A percentile compares a stretch with the other conserved stretches of the same genome.
phyloP scores from a whole-genome alignment of 1,139 yeast species.

The Pichia sp. region DNA sequence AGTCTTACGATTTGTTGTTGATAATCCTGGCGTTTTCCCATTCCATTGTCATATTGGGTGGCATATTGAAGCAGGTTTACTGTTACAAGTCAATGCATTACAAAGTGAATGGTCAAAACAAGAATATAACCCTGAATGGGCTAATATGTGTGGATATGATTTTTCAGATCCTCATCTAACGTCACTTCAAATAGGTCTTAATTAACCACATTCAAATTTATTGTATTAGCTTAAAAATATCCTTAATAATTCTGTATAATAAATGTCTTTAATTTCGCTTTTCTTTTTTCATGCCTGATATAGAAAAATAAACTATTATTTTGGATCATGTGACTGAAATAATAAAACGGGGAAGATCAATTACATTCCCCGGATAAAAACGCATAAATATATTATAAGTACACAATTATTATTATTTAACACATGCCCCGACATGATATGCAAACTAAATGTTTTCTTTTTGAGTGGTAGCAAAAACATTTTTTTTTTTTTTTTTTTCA shows the following conservation, averaged over 20 bases:
- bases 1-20: conserved; percentile 62
- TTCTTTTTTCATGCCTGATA: no score
- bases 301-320: no score
- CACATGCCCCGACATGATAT: no score
- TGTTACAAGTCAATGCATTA: conserved; percentile 18
- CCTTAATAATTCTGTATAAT: no score
- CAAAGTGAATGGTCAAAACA: conserved; percentile 14
- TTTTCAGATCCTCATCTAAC: conserved; percentile 9
- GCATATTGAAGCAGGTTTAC: conserved; percentile 84
- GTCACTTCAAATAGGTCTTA: neutral
- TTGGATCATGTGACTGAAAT: no score
- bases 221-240: no score
- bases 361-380: no score
- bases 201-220: neutral
- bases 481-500: neutral
- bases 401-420: no score
- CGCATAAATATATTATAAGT: no score
- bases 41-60: conserved; percentile 95
- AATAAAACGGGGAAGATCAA: no score
- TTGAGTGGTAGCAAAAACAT: neutral
- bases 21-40: conserved; percentile 88
- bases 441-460: no score
- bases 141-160: conserved; percentile 15
- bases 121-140: conserved; percentile 10
- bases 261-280: no score